Evolutionary conservation across 164 flowering plant genomes (phyloP), one percentile per base, ranked within the genome.

Genomic region (Stephania japonica): DNA sequence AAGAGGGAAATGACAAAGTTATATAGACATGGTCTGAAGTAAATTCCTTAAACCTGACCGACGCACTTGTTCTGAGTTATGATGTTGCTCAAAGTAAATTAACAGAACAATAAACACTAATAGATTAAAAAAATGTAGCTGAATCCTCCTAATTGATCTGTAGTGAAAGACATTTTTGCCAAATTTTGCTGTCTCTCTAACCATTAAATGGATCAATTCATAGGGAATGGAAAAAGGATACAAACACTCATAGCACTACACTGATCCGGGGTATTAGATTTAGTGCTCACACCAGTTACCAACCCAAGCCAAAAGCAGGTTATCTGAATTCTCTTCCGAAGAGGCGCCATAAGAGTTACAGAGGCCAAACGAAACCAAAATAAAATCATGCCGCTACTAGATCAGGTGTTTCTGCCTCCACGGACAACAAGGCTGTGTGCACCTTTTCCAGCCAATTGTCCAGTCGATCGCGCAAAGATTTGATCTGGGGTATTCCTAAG

Each of bases 341-440:
- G 19, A 21, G 32, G 50, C 5, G 11, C 59, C 14, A n/a, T 23
- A 70, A 10, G 66, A 64, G 68, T 59, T 70, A 75, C 76, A 76
- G 41, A 62, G 70, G 61, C 59, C 14, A 69, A 71, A 72, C 67
- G 21, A 53, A 68, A 74, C 23, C 19, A 67, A 72, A 6, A 65
- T 4, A 13, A 44, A 71, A 64, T 88, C 79, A 91, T 9, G 91
- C 76, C 62, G 88, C 91, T 66, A 95, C 93, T 26, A 93, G 88
- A 81, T 95, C 99, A 5, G 97, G 98, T 67, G 96, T 91, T 81
- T 95, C 99, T 18, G 94, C 92, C 81, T 94, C 97, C 12, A 91
- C 88, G 0, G 93, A 91, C 73, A 88, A 70, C 80, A 93, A 81
- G 69, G 94, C 90, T 11, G 90, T 86, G 80, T 88, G 92, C 6